Evolutionary conservation across 164 flowering plant species (phyloP), one percentile per base, ranked within the genome.

Genomic region (Paratinospora sagittata): DNA sequence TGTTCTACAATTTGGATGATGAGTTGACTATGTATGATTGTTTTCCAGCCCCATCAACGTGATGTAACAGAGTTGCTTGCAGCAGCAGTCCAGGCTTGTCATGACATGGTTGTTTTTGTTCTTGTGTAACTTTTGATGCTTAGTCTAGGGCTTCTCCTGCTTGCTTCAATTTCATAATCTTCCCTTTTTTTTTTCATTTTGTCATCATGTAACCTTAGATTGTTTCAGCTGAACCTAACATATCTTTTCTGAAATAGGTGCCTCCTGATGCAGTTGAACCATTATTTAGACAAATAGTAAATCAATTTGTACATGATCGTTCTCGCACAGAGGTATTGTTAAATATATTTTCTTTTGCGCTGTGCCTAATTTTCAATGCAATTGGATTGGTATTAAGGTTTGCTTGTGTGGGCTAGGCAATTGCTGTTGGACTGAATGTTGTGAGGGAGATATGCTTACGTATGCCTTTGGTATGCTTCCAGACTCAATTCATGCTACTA

Each of bases 231-330:
- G 33, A 16, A 33, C 62, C 74, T 63, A 63, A 73, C 26, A 27
- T 26, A 24, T 39, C 34, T 70, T 81, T 27, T 71, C 74, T 69
- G 71, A 41, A 71, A 39, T 72, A 92, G 98, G 97, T 92, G 60
- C 98, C 97, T 70, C 97, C 97, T 66, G 96, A 94, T 84, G 94
- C 91, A 33, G 97, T 94, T 75, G 92, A 90, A 71, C 91, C 97
- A 55, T 69, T 95, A 43, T 90, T 94, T 77, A 92, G 79, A 74
- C 97, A 94, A 82, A 69, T 94, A 66, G 97, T 94, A 21, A 92
- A 94, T 77, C 97, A 90, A 72, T 94, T 94, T 85, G 92, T 92
- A 55, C 89, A 94, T 82, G 97, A 94, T 78, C 83, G 82, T 65
- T 92, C 98, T 49, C 92, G 93, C 45, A 70, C 97, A 24, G 97